Evolutionary conservation across 192 early-diverging fungal species (phyloP).

Genomic region (Podila epicladia): DNA sequence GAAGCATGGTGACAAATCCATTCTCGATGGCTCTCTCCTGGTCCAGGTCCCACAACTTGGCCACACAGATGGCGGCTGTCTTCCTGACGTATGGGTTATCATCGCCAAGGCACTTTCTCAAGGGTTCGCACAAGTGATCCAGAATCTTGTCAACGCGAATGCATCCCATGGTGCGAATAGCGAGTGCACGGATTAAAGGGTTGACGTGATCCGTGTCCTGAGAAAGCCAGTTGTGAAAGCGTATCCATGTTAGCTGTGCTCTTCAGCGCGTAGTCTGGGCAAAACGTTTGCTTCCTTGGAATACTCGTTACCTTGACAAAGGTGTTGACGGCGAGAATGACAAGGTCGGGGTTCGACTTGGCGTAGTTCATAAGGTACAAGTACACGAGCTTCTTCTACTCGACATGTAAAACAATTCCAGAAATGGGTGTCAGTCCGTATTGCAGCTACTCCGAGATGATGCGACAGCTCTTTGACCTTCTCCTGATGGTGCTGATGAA

Average conservation of each 20-base stretch:
- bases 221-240: background rate
- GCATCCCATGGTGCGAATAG: conserved; percentile 99
- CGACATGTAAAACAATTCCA: background rate
- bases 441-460: background rate
- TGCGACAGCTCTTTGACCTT: background rate
- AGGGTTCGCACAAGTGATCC: conserved; percentile 92
- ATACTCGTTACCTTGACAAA: conserved; percentile 86
- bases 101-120: conserved; percentile 91
- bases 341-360: conserved; percentile 94
- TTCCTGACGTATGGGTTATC: conserved; percentile 98
- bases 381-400: conserved; percentile 96
- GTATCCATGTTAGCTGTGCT: background rate
- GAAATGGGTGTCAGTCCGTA: background rate
- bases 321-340: conserved; percentile 96
- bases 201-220: conserved; percentile 95
- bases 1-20: conserved; percentile 86
- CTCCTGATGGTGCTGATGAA: background rate
- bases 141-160: conserved; percentile 95
- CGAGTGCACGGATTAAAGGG: conserved; percentile 94
- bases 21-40: conserved; percentile 90
- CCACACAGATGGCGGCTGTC: conserved; percentile 95
- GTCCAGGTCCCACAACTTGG: conserved; percentile 94
- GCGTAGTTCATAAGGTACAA: conserved; percentile 99
- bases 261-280: background rate
- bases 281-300: background rate